phyloP scores from a whole-genome alignment of 1,139 yeast species.

The Wickerhamomyces sp. region DNA sequence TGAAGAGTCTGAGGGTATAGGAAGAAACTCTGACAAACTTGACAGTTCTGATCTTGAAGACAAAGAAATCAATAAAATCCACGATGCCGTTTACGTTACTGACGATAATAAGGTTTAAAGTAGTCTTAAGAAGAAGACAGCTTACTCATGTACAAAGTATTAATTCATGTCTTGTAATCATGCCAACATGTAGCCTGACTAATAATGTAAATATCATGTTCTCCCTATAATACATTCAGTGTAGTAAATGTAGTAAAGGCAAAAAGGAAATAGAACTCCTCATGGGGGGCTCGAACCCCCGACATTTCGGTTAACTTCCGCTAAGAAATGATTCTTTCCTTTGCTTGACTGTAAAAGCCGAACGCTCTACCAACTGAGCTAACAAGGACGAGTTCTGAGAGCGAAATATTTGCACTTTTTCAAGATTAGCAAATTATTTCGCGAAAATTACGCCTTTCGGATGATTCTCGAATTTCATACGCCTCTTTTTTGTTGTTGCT shows the following conservation, averaged over 20 bases:
- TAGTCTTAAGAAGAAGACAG: too few relatives aligned
- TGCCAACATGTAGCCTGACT: too few relatives aligned
- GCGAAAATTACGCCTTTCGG: background rate
- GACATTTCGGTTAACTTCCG: constrained; percentile 4
- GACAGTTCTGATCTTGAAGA: too few relatives aligned
- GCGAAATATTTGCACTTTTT: background rate
- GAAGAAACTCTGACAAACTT: background rate
- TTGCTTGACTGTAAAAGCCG: constrained; percentile 2
- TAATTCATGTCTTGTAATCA: too few relatives aligned
- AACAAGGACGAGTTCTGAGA: constrained; percentile 2
- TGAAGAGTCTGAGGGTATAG: background rate
- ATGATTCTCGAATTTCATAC: background rate
- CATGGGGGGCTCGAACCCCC: constrained; percentile 4
- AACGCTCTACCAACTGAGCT: constrained; percentile 4
- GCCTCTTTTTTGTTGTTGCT: background rate
- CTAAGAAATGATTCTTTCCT: constrained; percentile 2
- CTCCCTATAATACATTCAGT: too few relatives aligned
- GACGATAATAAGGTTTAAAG: too few relatives aligned
- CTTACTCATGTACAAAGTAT: too few relatives aligned
- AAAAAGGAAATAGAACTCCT: constrained; percentile 2
- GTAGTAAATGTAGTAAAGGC: background rate
- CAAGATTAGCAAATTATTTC: background rate
- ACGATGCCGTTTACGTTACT: too few relatives aligned
- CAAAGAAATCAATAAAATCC: too few relatives aligned
- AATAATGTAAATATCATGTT: too few relatives aligned